A percentile compares a stretch with the other conserved stretches of the same genome.
phyloP scores from a whole-genome alignment of 345 rosid species.

The Moricandia arvensis region DNA sequence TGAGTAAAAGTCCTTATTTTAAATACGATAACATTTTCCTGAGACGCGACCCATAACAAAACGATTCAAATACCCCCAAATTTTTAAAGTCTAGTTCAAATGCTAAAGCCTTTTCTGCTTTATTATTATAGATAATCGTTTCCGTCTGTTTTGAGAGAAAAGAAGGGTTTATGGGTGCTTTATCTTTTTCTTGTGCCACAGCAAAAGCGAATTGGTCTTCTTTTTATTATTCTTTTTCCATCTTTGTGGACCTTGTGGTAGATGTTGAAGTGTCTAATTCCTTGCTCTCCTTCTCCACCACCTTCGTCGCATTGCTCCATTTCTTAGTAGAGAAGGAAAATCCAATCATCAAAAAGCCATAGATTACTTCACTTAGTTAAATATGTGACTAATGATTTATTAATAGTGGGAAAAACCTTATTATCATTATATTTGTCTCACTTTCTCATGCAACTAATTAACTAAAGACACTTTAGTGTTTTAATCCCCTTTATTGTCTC shows the following conservation, averaged over 20 bases:
- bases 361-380: constrained; percentile 6
- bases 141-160: neutral
- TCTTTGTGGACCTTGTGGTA: constrained; percentile 32
- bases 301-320: constrained; percentile 22
- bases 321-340: constrained; percentile 53
- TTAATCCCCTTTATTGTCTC: neutral
- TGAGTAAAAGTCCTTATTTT: too few relatives aligned
- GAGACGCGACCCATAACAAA: neutral
- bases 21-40: neutral
- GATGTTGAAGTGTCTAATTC: constrained; percentile 36
- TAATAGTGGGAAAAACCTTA: neutral
- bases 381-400: constrained; percentile 3
- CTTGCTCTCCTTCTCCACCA: constrained; percentile 38
- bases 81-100: constrained; percentile 27
- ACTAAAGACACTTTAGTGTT: constrained; percentile 20
- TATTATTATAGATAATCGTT: constrained; percentile 16
- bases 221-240: constrained; percentile 33
- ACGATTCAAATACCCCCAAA: neutral
- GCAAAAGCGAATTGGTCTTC: constrained; percentile 23
- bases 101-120: constrained; percentile 25
- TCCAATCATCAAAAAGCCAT: neutral
- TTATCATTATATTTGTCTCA: constrained; percentile 3
- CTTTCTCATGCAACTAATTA: constrained; percentile 32
- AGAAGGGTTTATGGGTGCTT: constrained; percentile 26
- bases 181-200: constrained; percentile 36